Percentiles rank a stretch among this genome's conserved stretches.
Conservation (phyloP, 1,284 basidiomycete species). For the Leccinum angustisporum region DNA sequence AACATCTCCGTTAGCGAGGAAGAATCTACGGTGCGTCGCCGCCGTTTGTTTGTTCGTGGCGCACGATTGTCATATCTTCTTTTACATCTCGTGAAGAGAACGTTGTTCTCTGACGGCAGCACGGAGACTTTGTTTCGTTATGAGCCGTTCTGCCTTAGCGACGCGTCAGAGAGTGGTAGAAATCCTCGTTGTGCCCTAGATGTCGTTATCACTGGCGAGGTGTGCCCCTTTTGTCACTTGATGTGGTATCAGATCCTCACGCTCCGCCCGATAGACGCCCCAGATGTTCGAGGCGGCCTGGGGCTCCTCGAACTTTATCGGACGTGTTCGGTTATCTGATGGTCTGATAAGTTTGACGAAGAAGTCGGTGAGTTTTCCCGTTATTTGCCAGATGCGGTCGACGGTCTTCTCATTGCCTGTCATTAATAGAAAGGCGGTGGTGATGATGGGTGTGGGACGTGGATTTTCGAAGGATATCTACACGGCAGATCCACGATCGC, state of each 20-base stretch:
- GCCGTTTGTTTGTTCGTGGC: conserved; percentile 1
- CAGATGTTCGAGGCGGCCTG: conserved; percentile 33
- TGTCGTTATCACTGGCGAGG: conserved; percentile 39
- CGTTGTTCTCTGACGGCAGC: conserved; percentile 33
- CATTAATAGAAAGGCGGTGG: conserved; percentile 22
- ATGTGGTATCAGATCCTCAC: conserved; percentile 27
- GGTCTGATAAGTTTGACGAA: conserved; percentile 47
- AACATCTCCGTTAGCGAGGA: conserved; percentile 25
- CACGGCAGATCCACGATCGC: conserved; percentile 29
- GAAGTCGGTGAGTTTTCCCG: conserved; percentile 30
- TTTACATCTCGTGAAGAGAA: conserved; percentile 18
- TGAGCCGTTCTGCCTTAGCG: conserved; percentile 33
- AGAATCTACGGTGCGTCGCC: conserved; percentile 25
- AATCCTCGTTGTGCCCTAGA: conserved; percentile 32
- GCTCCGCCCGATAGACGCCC: conserved; percentile 30
- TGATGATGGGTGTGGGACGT: conserved; percentile 35
- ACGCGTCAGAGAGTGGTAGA: conserved; percentile 29
- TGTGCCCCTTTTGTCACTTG: conserved; percentile 20
- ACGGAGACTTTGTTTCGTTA: conserved; percentile 30
- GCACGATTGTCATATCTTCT: conserved; percentile 27
- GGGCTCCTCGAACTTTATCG: conserved; percentile 43
- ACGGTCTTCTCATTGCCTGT: conserved; percentile 2
- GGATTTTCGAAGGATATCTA: conserved; percentile 37
- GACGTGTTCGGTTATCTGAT: conserved; percentile 51
- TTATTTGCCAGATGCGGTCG: not conserved